A percentile compares a stretch with the other conserved stretches of the same genome.
phyloP scores from a whole-genome alignment of 805 yeast species.

The Pachysolen tannophilus region DNA sequence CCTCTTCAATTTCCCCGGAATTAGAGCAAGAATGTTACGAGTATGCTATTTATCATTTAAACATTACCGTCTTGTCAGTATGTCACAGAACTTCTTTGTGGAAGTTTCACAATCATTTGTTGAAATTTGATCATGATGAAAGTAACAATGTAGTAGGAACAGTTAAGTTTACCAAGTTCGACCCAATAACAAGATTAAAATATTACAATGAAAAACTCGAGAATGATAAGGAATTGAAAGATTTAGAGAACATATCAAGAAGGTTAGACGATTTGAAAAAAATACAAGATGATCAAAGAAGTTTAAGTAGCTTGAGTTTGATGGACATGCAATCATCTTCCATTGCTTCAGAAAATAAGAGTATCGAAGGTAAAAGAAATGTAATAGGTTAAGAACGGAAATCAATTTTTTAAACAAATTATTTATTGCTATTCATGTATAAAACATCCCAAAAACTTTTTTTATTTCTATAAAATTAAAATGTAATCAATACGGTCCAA shows the following conservation, averaged over 20 bases:
- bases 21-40: slow-evolving; percentile 86
- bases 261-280: slow-evolving; percentile 53
- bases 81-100: slow-evolving; percentile 90
- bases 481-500: too few species aligned
- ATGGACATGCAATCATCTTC: too few species aligned
- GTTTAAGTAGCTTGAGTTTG: background rate
- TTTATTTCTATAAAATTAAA: too few species aligned
- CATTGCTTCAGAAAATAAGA: too few species aligned
- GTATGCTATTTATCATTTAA: slow-evolving; percentile 63
- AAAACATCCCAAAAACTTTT: too few species aligned
- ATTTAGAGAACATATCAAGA: slow-evolving; percentile 57
- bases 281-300: slow-evolving; percentile 9
- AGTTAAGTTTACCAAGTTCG: slow-evolving; percentile 37
- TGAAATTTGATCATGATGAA: slow-evolving; percentile 83
- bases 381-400: too few species aligned
- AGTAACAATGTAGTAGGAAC: too few species aligned
- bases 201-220: slow-evolving; percentile 72
- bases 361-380: too few species aligned
- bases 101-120: slow-evolving; percentile 79
- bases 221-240: slow-evolving; percentile 64
- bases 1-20: slow-evolving; percentile 86
- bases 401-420: too few species aligned
- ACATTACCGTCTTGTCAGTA: slow-evolving; percentile 79
- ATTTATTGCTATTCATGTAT: too few species aligned
- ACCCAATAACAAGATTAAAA: slow-evolving; percentile 64